Base-by-base conservation (phyloP, 2,329 filamentous ascomycete genomes). In the Penicillium vulpinum region DNA sequence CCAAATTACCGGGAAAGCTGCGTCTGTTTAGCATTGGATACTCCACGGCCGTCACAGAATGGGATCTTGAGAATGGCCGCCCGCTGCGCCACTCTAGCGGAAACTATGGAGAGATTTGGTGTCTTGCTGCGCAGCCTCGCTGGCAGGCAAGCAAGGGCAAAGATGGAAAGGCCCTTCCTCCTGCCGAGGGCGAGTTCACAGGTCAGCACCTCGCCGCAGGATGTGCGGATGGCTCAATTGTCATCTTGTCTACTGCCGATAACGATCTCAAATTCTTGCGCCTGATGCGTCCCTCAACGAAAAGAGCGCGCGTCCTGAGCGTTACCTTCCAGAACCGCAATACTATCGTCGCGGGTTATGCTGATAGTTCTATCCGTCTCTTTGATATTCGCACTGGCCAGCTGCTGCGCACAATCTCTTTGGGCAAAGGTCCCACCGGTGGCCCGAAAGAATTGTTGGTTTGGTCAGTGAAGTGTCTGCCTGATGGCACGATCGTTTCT, bases 41-140 rank as follows among this genome's bases (percentile, higher is more conserved):
- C 73, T 96, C 92, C 21, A 91, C 89, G 51, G 89, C 88, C 24
- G 87, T 99, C 45, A 97, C 92, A 0, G 94, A 99, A 75, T 99
- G 94, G 94, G 89, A 97, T 77, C 80, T 99, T 24, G 85, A 86
- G 64, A 89, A 87, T 61, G 91, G 90, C 15, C 82, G 85, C 54
- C 90, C 92, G 11, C 84, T 88, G 76, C 85, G 89, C 57, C 89
- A 95, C 74, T 91, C 91, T 18, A 92, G 90, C 67, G 94, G 93
- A 44, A 95, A 95, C 74, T 91, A 96, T 74, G 92, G 92, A 63
- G 92, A 97, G 70, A 93, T 97, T 60, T 99, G 94, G 94, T 97
- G 93, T 76, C 84, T 99, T 67, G 91, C 90, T 57, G 90, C 88
- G 15, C 93, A 97, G 76, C 94, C 93, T 3, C 79, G 81, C 62